Evolutionary conservation across 805 yeast species (phyloP).

Genomic region (Nakazawaea holstii): DNA sequence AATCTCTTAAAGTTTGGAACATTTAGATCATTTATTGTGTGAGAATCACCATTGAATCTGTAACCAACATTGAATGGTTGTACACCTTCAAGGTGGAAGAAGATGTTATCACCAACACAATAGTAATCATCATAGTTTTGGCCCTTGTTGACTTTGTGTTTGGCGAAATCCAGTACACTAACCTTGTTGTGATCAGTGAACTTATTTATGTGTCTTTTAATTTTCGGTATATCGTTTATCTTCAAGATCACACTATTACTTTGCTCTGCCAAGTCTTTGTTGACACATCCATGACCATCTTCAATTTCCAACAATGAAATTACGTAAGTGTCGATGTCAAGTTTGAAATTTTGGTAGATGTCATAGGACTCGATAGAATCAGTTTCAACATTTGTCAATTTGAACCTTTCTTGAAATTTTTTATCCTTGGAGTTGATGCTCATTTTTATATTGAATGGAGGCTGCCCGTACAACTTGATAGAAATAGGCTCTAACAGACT

Average conservation of each 20-base stretch:
- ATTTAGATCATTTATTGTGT: conserved; percentile 47
- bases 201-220: conserved; percentile 33
- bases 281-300: conserved; percentile 68
- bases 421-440: conserved; percentile 51
- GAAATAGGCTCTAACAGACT: conserved; percentile 44
- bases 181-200: conserved; percentile 1
- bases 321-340: conserved; percentile 67
- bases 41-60: conserved; percentile 57
- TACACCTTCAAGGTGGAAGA: conserved; percentile 68
- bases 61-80: conserved; percentile 78
- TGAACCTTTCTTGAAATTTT: conserved; percentile 43
- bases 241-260: conserved; percentile 46
- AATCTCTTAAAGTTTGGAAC: conserved; percentile 47
- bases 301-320: conserved; percentile 50
- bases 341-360: conserved; percentile 34
- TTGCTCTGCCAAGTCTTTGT: conserved; percentile 22
- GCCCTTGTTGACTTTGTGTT: conserved; percentile 11
- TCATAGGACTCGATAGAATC: conserved; percentile 31
- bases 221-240: conserved; percentile 74
- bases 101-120: conserved; percentile 91
- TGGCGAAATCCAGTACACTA: not conserved
- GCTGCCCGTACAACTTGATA: conserved; percentile 48
- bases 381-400: conserved; percentile 36
- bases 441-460: conserved; percentile 58
- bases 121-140: conserved; percentile 32